Evolutionary conservation across 2,329 filamentous ascomycete species (phyloP), one percentile per base, ranked within the genome.

Genomic region (Penicillium sp.): DNA sequence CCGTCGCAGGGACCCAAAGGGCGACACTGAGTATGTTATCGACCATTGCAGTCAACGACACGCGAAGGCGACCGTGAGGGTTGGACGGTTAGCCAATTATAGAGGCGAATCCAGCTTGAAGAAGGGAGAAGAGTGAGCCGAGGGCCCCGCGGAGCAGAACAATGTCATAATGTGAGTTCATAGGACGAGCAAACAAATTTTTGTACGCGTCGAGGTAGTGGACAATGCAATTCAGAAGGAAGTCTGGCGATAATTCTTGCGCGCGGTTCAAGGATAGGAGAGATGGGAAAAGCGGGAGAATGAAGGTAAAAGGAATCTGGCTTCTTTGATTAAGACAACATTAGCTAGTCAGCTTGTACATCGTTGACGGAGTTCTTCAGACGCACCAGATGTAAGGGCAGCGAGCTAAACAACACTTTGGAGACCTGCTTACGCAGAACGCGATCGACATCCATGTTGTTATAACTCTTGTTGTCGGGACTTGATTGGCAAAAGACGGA

Each of bases 301-400:
- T 98, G 73, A 99, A 97, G 29, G 95, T 98, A 75, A 99, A 99
- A 54, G 93, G 97, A 69, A 98, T 91, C 93, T 97, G 64, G 53
- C 29, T 14, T 6, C 8, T 45, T 16, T n/a, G 49, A 8, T 24
- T 14, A n/a, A n/a, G 27, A 11, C 24, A 47, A 24, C 21, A 11
- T 1, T 29, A 8, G 6, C 43, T 48, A 73, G 24, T 24, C 24
- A 24, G 24, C 24, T n/a, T n/a, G n/a, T n/a, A n/a, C n/a, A n/a
- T n/a, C n/a, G n/a, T n/a, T n/a, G n/a, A n/a, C n/a, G n/a, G n/a
- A n/a, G n/a, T n/a, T n/a, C n/a, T n/a, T n/a, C n/a, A n/a, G n/a
- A n/a, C 84, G 64, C 84, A 97, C 93, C 77, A 98, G 77, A 75
- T 98, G 93, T 11, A 98, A 82, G 98, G 98, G 82, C 43, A 98